These are phyloP conservation scores for Arthroderma sp. DNA, from an alignment of 2,329 filamentous ascomycete species.

Conservation along the genomic window DNA sequence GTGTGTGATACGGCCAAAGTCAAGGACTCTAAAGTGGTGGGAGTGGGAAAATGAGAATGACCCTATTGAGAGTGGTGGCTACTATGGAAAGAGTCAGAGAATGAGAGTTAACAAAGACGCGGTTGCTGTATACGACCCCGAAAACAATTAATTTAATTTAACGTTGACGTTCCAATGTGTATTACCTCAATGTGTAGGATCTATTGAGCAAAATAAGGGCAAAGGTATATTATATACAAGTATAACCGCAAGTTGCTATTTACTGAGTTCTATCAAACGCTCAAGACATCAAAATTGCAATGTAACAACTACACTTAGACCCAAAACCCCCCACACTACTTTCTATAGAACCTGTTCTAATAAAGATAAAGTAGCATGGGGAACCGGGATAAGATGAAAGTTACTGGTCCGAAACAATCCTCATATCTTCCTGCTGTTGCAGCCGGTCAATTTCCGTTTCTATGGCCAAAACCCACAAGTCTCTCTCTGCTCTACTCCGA, in stretches of 20 bases:
- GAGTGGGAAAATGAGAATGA: constrained; percentile 27
- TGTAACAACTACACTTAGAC: not conserved
- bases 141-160: constrained; percentile 17
- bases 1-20: constrained; percentile 55
- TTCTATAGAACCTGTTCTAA: not conserved
- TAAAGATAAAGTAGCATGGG: not conserved
- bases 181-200: not conserved
- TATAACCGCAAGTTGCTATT: not conserved
- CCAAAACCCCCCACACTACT: not conserved
- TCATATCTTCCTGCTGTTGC: constrained; percentile 40
- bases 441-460: constrained; percentile 54
- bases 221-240: not conserved
- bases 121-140: constrained; percentile 26
- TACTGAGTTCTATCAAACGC: not conserved
- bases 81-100: constrained; percentile 22
- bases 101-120: constrained; percentile 27
- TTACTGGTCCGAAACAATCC: constrained; percentile 25
- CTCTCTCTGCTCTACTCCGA: constrained; percentile 51
- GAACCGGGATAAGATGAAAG: not conserved
- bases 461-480: constrained; percentile 56
- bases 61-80: not conserved
- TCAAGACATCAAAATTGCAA: not conserved
- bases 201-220: not conserved
- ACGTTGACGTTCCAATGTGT: not conserved
- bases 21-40: constrained; percentile 27